phyloP scores from a whole-genome alignment of 176 grass and related monocot species.

The Melocanna baccifera region DNA sequence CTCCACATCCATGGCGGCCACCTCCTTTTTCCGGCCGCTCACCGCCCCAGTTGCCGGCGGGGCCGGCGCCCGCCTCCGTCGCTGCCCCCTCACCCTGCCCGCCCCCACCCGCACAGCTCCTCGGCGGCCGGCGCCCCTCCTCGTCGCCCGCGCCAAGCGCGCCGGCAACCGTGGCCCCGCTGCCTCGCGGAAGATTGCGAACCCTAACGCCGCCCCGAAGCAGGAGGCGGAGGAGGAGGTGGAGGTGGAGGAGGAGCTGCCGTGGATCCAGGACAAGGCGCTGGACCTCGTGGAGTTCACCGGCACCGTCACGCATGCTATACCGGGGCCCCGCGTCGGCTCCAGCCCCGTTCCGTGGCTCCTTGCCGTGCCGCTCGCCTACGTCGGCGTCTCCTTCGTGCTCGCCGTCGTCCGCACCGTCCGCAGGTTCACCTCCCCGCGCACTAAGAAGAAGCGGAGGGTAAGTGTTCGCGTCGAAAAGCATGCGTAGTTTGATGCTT shows the following conservation, averaged over 20 bases:
- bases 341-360: slow-evolving; percentile 77
- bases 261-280: slow-evolving; percentile 99
- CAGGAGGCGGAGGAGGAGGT: slow-evolving; percentile 47
- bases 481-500: background rate
- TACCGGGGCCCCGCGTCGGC: slow-evolving; percentile 80
- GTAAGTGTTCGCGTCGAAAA: slow-evolving; percentile 22
- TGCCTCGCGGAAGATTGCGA: slow-evolving; percentile 37
- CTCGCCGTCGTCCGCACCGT: slow-evolving; percentile 62
- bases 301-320: slow-evolving; percentile 88
- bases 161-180: slow-evolving; percentile 1
- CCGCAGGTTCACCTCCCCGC: slow-evolving; percentile 76
- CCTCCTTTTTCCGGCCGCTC: slow-evolving; percentile 48
- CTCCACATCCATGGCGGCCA: slow-evolving; percentile 46
- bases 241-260: slow-evolving; percentile 90
- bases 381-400: slow-evolving; percentile 66
- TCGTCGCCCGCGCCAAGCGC: slow-evolving; percentile 50
- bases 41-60: background rate
- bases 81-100: slow-evolving; percentile 1
- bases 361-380: slow-evolving; percentile 71
- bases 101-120: background rate
- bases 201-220: slow-evolving; percentile 24
- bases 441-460: slow-evolving; percentile 73
- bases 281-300: slow-evolving; percentile 97
- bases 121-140: slow-evolving; percentile 29
- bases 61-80: background rate